Base-by-base conservation (phyloP, 2,329 filamentous ascomycete genomes). In the Podosphaera fusca region DNA sequence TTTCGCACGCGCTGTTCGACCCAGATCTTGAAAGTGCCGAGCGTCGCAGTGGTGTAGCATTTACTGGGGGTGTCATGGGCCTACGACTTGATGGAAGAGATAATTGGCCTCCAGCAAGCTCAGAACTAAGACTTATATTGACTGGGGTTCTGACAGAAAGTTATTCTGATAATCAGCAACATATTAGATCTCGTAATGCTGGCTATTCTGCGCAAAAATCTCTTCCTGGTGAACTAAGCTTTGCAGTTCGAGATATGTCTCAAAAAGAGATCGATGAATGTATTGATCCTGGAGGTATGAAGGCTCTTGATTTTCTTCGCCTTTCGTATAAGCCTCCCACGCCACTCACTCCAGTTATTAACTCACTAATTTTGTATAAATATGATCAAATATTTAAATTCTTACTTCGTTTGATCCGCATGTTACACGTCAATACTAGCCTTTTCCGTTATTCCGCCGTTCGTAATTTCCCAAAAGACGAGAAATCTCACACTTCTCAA, bases 71-170 rank as follows among this genome's bases (percentile, higher is more conserved):
- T 58, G 72, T 79, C 12, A 90, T 94, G 74, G 90, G 92, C 0
- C 74, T 96, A 46, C 83, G 88, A 46, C 73, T 96, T 0, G 85
- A 85, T n/a, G 80, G 79, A 1, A 79, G 87, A 63, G 81, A 86
- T 57, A 86, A 76, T 36, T 96, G 92, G 92, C 92, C 92, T 33
- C 92, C 92, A 3, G 88, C 88, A 31, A 94, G 86, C 67, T 95
- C 89, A 0, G 92, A 96, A 67, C 72, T 98, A n/a, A 80, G 88
- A 8, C 74, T 96, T 4, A 87, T 87, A 0, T 74, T 98, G 21
- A 94, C 89, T 77, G 88, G 87, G 0, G 77, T 96, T 0, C 72
- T 96, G 5, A 76, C 78, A 1, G 89, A 95, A 61, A 86, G 80
- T 61, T 87, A 87, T 62, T 69, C 70, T 33, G 64, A 66, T 47